Evolutionary conservation across 192 early-diverging fungal genomes (phyloP), one percentile per base, ranked within the genome.

Genomic region (Spinellus fusiger): DNA sequence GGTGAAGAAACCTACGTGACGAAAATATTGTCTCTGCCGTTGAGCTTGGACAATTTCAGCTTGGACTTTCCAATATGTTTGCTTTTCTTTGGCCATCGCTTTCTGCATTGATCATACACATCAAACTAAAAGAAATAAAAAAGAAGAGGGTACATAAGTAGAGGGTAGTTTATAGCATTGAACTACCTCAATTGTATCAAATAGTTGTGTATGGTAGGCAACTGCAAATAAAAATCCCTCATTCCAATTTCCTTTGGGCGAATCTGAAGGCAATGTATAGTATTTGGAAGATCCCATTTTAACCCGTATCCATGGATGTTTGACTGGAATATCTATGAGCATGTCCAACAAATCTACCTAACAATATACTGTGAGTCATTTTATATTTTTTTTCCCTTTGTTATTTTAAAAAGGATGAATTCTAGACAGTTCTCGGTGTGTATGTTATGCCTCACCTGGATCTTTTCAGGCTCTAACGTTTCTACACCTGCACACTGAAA

Each of bases 131-230:
- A 18, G 1, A 44, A 44, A 44, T 44, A 12, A n/a, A n/a, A n/a
- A n/a, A 44, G 10, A n/a, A 44, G 18, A n/a, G 18, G 3, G 18
- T 44, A 44, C 18, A 44, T 44, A 44, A n/a, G 18, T 44, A 44
- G 13, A 44, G 13, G 5, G 23, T 0, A 23, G 4, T 13, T 25
- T 7, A 52, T 15, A 9, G 4, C 7, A 8, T 26, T 28, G 3
- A 49, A 20, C 54, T 73, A 73, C 78, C 69, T 80, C 75, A 13
- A 80, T 57, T 16, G 85, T 84, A 50, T 87, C 83, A 75, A 90
- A 90, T 22, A 90, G 78, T 74, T 90, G 88, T 52, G 78, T 78
- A 55, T 90, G 88, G 47, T 84, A 88, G 3, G 88, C 82, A 2
- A 90, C 79, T 0, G 75, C 57, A 32, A 90, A 81, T 53, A 82